phyloP scores from a whole-genome alignment of 2,329 filamentous ascomycete species.

The Ascochyta lentis region DNA sequence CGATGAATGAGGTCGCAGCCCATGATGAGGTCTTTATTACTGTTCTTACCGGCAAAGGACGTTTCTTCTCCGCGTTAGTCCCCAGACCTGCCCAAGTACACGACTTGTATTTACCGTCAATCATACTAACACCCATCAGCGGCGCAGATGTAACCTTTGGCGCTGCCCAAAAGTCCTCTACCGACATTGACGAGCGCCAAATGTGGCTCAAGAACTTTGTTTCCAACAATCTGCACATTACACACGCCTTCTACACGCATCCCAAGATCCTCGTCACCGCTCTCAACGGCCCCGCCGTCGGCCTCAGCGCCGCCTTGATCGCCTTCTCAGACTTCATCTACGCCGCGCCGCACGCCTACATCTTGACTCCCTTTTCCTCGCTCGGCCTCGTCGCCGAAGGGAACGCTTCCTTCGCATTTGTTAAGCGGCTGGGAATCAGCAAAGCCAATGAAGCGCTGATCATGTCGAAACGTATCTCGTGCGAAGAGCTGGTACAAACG shows the following conservation, averaged over 20 bases:
- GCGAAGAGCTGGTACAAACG: slow-evolving; percentile 73
- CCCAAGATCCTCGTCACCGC: slow-evolving; percentile 91
- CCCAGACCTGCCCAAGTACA: background rate
- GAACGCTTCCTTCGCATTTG: slow-evolving; percentile 78
- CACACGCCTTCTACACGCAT: slow-evolving; percentile 89
- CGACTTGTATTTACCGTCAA: background rate
- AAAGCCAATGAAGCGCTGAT: slow-evolving; percentile 93
- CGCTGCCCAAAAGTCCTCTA: slow-evolving; percentile 43
- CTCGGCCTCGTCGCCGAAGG: slow-evolving; percentile 92
- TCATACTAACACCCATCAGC: slow-evolving; percentile 52
- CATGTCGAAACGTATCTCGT: slow-evolving; percentile 80
- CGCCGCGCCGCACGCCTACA: slow-evolving; percentile 76
- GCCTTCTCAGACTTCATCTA: slow-evolving; percentile 94
- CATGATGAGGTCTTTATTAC: slow-evolving; percentile 85
- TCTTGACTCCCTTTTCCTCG: slow-evolving; percentile 90
- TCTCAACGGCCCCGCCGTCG: slow-evolving; percentile 90
- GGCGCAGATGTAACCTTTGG: slow-evolving; percentile 78
- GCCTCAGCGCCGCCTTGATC: slow-evolving; percentile 82
- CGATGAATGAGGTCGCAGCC: slow-evolving; percentile 77
- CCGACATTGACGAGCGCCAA: slow-evolving; percentile 52
- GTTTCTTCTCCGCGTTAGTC: slow-evolving; percentile 83
- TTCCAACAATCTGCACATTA: slow-evolving; percentile 86
- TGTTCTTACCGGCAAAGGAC: slow-evolving; percentile 80
- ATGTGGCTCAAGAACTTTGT: slow-evolving; percentile 76
- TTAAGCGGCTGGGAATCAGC: slow-evolving; percentile 77